phyloP scores from a whole-genome alignment of 306 rosid genomes.

The Casuarina glauca region DNA sequence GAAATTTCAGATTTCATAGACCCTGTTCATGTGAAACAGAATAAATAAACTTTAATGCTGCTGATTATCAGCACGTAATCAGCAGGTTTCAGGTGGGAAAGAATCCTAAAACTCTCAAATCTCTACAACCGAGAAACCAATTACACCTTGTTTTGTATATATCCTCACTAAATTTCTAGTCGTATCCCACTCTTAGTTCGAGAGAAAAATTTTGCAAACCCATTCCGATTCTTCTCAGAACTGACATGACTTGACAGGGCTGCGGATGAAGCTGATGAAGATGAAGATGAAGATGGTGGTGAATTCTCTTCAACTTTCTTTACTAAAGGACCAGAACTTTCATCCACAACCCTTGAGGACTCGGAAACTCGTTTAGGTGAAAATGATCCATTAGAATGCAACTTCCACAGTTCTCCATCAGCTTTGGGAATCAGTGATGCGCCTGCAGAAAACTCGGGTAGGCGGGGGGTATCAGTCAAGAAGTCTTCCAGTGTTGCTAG shows the following conservation, averaged over 20 bases:
- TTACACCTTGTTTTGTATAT: slow-evolving; percentile 9
- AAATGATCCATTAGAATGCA: slow-evolving; percentile 61
- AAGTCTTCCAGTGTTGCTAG: slow-evolving; percentile 90
- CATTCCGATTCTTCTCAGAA: slow-evolving; percentile 77
- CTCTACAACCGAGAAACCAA: slow-evolving; percentile 33
- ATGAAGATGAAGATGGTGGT: slow-evolving; percentile 48
- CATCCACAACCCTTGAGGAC: slow-evolving; percentile 44
- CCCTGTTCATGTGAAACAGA: slow-evolving; percentile 2
- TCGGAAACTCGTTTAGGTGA: slow-evolving; percentile 67
- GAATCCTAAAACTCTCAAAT: slow-evolving; percentile 22
- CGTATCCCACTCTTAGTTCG: slow-evolving; percentile 87
- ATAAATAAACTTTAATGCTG: background rate
- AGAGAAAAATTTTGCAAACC: slow-evolving; percentile 92
- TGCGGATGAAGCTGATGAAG: slow-evolving; percentile 36
- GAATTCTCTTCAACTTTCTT: slow-evolving; percentile 49
- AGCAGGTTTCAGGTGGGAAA: slow-evolving; percentile 25
- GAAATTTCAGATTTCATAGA: slow-evolving; percentile 3
- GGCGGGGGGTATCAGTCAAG: slow-evolving; percentile 62
- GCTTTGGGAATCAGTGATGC: slow-evolving; percentile 40
- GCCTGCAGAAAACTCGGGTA: slow-evolving; percentile 52
- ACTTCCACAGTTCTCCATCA: slow-evolving; percentile 55
- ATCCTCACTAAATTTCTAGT: slow-evolving; percentile 57
- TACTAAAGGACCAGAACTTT: slow-evolving; percentile 32
- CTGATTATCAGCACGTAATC: slow-evolving; percentile 24
- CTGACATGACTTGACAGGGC: slow-evolving; percentile 45